Conservation (phyloP, 2,329 filamentous ascomycete species). For the Atkinsonella hypoxylon region DNA sequence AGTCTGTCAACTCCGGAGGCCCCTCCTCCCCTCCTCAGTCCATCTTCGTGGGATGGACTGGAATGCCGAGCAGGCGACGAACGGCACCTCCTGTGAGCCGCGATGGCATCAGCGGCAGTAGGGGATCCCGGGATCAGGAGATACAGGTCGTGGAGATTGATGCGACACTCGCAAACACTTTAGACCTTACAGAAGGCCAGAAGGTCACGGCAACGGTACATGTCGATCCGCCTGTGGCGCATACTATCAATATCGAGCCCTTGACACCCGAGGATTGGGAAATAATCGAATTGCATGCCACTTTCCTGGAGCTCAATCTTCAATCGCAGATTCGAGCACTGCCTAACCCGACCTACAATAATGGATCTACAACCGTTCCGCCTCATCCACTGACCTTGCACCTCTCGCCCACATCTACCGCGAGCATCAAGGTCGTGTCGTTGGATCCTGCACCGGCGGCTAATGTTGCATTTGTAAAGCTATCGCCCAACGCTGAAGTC, state of each 20-base stretch:
- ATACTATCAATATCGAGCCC: slow-evolving; percentile 95
- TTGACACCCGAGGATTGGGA: slow-evolving; percentile 96
- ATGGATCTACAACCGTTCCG: slow-evolving; percentile 36
- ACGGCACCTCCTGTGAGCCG: slow-evolving; percentile 60
- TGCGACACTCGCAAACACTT: slow-evolving; percentile 63
- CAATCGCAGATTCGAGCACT: slow-evolving; percentile 85
- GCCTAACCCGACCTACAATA: slow-evolving; percentile 64
- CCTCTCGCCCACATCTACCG: slow-evolving; percentile 87
- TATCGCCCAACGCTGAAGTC: slow-evolving; percentile 87
- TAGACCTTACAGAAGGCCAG: slow-evolving; percentile 71
- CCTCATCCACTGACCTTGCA: slow-evolving; percentile 82
- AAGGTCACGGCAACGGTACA: slow-evolving; percentile 65
- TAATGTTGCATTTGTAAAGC: slow-evolving; percentile 73
- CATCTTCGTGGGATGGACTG: slow-evolving; percentile 89
- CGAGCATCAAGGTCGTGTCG: slow-evolving; percentile 76
- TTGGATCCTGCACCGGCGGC: slow-evolving; percentile 62
- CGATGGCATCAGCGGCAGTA: slow-evolving; percentile 54
- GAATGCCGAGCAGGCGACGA: slow-evolving; percentile 87
- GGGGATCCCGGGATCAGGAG: slow-evolving; percentile 62
- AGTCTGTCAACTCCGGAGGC: slow-evolving; percentile 34
- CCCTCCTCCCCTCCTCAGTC: slow-evolving; percentile 47
- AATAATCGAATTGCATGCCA: slow-evolving; percentile 94
- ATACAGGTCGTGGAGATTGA: slow-evolving; percentile 73
- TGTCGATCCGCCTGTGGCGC: slow-evolving; percentile 77
- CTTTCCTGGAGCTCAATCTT: slow-evolving; percentile 88